These are phyloP conservation scores for Fraxinus angustifolia DNA, from an alignment of 305 asterid genomes.

Conservation along the genomic window DNA sequence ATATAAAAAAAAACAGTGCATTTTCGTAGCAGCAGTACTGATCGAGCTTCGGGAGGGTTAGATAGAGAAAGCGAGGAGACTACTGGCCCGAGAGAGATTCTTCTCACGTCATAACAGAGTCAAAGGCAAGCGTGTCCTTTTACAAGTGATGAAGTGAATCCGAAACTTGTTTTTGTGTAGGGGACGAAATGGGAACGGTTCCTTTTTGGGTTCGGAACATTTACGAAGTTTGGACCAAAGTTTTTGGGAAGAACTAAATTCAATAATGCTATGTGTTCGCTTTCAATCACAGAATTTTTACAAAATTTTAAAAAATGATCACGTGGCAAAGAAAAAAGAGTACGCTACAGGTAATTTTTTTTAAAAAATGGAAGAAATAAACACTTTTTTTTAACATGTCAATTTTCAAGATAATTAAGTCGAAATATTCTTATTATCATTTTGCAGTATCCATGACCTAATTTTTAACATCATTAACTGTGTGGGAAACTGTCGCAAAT, in stretches of 20 bases:
- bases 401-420: too few species aligned
- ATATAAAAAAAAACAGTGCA: not conserved
- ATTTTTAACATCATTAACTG: too few species aligned
- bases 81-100: conserved; percentile 39
- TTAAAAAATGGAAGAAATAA: too few species aligned
- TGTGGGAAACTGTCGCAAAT: too few species aligned
- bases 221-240: not conserved
- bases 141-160: not conserved
- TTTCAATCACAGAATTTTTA: too few species aligned
- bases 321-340: too few species aligned
- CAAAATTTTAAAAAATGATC: too few species aligned
- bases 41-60: conserved; percentile 29
- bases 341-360: too few species aligned
- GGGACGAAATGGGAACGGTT: not conserved
- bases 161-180: not conserved
- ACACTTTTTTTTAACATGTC: too few species aligned
- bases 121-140: conserved; percentile 40
- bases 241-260: not conserved
- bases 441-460: too few species aligned
- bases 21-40: conserved; percentile 5
- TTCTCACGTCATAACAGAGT: conserved; percentile 34
- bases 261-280: too few species aligned
- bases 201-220: not conserved
- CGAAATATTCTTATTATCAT: too few species aligned
- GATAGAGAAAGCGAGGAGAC: conserved; percentile 33